Percentiles rank a stretch among this genome's conserved stretches.
Evolutionary conservation across 2,329 filamentous ascomycete species (phyloP).

Genomic region (Onygenales sp.): DNA sequence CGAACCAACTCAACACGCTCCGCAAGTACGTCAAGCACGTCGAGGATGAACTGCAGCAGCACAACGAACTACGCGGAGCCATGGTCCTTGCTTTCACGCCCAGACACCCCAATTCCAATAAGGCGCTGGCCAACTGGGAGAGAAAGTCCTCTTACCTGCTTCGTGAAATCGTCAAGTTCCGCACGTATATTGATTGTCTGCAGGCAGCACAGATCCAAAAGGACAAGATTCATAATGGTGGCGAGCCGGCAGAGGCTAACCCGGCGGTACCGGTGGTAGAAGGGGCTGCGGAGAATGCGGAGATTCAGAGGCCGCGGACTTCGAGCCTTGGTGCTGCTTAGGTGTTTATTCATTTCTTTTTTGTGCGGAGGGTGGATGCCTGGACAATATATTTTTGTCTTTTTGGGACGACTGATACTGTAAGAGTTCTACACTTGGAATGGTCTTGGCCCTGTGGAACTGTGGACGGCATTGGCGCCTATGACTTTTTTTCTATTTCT

Average conservation of each 20-base stretch:
- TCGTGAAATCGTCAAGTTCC: slow-evolving; percentile 91
- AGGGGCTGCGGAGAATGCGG: not conserved
- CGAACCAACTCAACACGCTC: slow-evolving; percentile 69
- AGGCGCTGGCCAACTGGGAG: slow-evolving; percentile 95
- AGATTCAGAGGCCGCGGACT: not conserved
- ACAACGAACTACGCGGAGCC: slow-evolving; percentile 78
- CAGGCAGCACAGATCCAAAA: slow-evolving; percentile 60
- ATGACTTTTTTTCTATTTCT: too few species aligned
- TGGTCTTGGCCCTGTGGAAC: too few species aligned
- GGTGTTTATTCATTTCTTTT: not conserved
- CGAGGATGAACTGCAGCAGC: slow-evolving; percentile 72
- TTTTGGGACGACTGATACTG: too few species aligned
- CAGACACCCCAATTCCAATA: slow-evolving; percentile 66
- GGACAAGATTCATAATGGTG: slow-evolving; percentile 49
- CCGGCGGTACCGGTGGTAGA: not conserved
- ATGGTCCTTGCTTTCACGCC: slow-evolving; percentile 88
- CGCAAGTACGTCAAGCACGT: slow-evolving; percentile 73
- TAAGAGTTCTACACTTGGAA: too few species aligned
- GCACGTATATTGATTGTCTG: slow-evolving; percentile 85
- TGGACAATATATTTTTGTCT: too few species aligned
- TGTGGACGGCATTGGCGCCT: too few species aligned
- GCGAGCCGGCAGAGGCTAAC: too few species aligned
- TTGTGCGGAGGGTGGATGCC: not conserved
- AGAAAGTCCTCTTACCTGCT: slow-evolving; percentile 86
- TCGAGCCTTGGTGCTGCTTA: not conserved